Percentiles rank a stretch among this genome's conserved stretches.
phyloP scores from a whole-genome alignment of 228 moss, liverwort and hornwort genomes.

The Sphagnum fallax region DNA sequence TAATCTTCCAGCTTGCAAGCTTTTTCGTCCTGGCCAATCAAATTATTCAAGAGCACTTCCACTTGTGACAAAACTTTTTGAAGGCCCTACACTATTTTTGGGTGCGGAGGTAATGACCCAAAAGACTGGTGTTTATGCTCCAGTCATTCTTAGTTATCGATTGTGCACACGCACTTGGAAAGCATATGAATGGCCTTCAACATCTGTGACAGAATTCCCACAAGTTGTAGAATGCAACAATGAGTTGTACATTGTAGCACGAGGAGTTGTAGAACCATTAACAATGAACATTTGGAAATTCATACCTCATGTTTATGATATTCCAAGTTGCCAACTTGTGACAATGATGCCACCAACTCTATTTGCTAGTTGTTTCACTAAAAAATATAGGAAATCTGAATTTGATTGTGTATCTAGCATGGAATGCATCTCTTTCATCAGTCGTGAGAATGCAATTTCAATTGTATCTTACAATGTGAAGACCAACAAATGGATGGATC shows the following conservation, averaged over 20 bases:
- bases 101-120: slow-evolving; percentile 26
- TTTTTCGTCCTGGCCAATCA: slow-evolving; percentile 17
- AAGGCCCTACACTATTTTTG: slow-evolving; percentile 43
- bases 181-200: slow-evolving; percentile 34
- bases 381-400: slow-evolving; percentile 10
- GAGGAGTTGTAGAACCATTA: slow-evolving; percentile 5
- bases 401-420: slow-evolving; percentile 46
- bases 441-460: slow-evolving; percentile 18
- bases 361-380: slow-evolving; percentile 18
- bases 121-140: slow-evolving; percentile 1
- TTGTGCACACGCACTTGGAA: slow-evolving; percentile 37
- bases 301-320: slow-evolving; percentile 16
- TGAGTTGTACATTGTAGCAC: slow-evolving; percentile 28
- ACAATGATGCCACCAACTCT: slow-evolving; percentile 43
- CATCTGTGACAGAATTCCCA: slow-evolving; percentile 18
- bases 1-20: slow-evolving; percentile 22
- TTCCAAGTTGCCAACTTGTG: slow-evolving; percentile 32
- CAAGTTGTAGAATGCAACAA: slow-evolving; percentile 37
- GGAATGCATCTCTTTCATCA: slow-evolving; percentile 38
- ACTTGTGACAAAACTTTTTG: slow-evolving; percentile 21
- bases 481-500: slow-evolving; percentile 34
- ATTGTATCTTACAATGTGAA: slow-evolving; percentile 32
- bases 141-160: slow-evolving; percentile 27
- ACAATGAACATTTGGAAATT: slow-evolving; percentile 44
- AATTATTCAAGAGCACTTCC: slow-evolving; percentile 27